Evolutionary conservation across 2,329 filamentous ascomycete genomes (phyloP), one percentile per base, ranked within the genome.

Genomic region (Knoxdaviesia capensis): DNA sequence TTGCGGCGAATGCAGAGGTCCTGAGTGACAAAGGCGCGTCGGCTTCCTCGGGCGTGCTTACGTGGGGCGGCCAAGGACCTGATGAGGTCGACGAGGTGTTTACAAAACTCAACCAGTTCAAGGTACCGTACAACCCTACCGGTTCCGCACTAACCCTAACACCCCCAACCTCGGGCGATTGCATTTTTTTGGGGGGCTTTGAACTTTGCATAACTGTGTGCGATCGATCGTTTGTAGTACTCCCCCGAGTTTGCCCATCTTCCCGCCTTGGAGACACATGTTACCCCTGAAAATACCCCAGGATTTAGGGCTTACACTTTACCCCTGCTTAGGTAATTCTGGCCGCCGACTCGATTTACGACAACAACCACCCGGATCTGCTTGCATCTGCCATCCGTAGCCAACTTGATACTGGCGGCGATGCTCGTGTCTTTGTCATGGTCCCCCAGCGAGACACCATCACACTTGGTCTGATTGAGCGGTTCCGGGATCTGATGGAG

Each of bases 291-390:
- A 38, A 11, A 20, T 40, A 40, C 7, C 4, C 9, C 6, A 20
- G 30, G 10, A 40, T 11, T 33, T 28, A 3, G 9, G 34, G 29
- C 10, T 31, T 10, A 40, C 10, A 30, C 9, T 43, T n/a, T 39
- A 31, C 8, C n/a, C 10, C 29, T 9, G 20, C 7, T 5, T 56
- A 79, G 65, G 62, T 94, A 43, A 74, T 96, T 37, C 66, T 98
- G 3, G 84, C 76, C 2, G 85, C 88, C 3, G 90, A 98, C 56
- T 73, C 84, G 0, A 63, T 98, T 20, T 96, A 96, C 58, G 85
- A 87, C 38, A 70, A 86, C 40, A 70, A 81, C 4, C 90, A 96
- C 53, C 85, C 88, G 0, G 59, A 57, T 3, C 71, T 90, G 52
- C 68, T 96, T 28, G 75, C 77, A 0, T 65, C 74, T 9, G 77